Base-by-base conservation (phyloP, 305 asterid species). In the Caryopteris hybrid region DNA sequence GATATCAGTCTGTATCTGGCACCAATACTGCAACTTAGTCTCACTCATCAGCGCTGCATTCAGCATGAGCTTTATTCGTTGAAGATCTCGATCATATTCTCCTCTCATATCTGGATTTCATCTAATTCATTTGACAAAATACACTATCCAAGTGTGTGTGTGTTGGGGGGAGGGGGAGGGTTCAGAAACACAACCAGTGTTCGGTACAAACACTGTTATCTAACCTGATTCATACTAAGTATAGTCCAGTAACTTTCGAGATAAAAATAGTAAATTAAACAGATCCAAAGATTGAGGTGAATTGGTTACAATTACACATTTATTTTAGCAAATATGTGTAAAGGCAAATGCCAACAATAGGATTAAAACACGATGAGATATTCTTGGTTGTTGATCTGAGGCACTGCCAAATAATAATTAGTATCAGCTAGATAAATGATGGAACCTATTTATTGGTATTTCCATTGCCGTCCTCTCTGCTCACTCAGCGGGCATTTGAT, bases 251-350 rank as follows among this genome's bases (percentile, higher is more conserved):
- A 9, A 43, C 4, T 31, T 48, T 25, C 31, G 4, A 25, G 31
- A 4, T 25, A 25, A 25, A 25, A 25, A 25, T 25, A 25, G 31
- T 27, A 54, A 74, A 57, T 17, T 41, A 57, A 47, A 53, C n/a
- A 71, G 75, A 71, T 66, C 84, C 83, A 29, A 70, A 48, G 60
- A 45, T 59, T 72, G 62, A 72, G 75, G 73, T 36, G 43, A 68
- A 55, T 21, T 60, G 0, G 54, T 70, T 60, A 34, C 14, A 17
- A 7, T 46, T 16, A 14, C 39, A 21, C 29, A 34, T n/a, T 23
- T 23, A 33, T 38, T 38, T 38, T 16, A 8, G 47, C 47, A 64
- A 31, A 17, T 20, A 11, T 27, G 34, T 29, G 34, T 29, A 29
- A 29, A 4, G 34, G 34, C 34, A 29, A 34, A 34, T 8, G 22